phyloP scores from a whole-genome alignment of 768 basidiomycete species.

The Omphalotus guepiniiformis region DNA sequence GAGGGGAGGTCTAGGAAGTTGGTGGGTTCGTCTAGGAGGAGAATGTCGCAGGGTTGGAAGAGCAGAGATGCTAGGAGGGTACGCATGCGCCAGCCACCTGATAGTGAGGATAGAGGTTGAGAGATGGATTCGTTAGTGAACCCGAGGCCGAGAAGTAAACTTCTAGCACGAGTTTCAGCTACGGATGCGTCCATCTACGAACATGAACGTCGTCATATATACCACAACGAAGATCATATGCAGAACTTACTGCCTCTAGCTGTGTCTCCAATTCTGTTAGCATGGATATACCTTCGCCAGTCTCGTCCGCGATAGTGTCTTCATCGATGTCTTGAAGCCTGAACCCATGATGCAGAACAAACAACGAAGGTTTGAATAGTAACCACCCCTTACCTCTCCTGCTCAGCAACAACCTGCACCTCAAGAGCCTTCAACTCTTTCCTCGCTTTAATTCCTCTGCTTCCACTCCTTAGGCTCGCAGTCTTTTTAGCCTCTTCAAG shows the following conservation, averaged over 20 bases:
- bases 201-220: constrained; percentile 8
- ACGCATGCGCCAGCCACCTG: constrained; percentile 64
- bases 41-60: constrained; percentile 50
- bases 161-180: constrained; percentile 44
- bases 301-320: constrained; percentile 16
- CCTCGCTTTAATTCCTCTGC: constrained; percentile 53
- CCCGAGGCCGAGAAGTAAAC: constrained; percentile 56
- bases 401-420: constrained; percentile 28
- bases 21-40: constrained; percentile 57
- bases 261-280: constrained; percentile 23
- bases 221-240: not conserved
- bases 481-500: constrained; percentile 38
- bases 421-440: constrained; percentile 47
- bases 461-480: constrained; percentile 49
- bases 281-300: constrained; percentile 22
- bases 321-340: constrained; percentile 15
- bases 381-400: constrained; percentile 10
- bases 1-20: constrained; percentile 52
- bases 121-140: constrained; percentile 34
- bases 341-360: constrained; percentile 6
- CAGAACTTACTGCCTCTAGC: constrained; percentile 19
- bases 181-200: constrained; percentile 31
- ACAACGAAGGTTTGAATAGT: not conserved
- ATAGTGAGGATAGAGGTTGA: constrained; percentile 42
- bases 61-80: constrained; percentile 56